Base-by-base conservation (phyloP, 441 rosid species). In the Gossypium trilobum region DNA sequence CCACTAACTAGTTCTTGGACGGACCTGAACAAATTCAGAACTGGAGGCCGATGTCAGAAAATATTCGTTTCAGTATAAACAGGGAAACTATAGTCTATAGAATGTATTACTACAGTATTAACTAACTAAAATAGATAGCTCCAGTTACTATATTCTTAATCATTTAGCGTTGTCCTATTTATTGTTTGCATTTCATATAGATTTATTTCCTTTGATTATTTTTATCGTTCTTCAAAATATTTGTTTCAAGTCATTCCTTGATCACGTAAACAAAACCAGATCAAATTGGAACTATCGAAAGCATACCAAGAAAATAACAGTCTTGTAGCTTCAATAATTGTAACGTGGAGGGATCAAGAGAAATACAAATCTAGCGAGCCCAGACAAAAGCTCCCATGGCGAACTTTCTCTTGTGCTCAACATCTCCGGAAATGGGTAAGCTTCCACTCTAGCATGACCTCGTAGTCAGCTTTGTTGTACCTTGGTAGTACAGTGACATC, bases 401-500 rank as follows among this genome's bases (percentile, higher is more conserved):
- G 57, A 81, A 82, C 39, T 79, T 81, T 44, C 82, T 81, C 85
- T 85, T 82, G 64, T 82, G 74, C 46, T 67, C 52, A 58, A 81
- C 70, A 22, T 83, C 79, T 46, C 86, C 83, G 23, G 68, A 42
- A 63, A 78, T 19, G 20, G 79, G 75, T 39, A 69, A 85, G 56
- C 72, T 80, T 81, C 83, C 88, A 85, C 77, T 82, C 85, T 2
- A 81, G 82, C 88, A 82, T 82, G 48, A 75, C 58, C 75, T 85
- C 86, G 56, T 85, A 82, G 73, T 82, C 85, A 50, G 77, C 73
- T 52, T 75, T 77, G 51, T 75, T 82, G 73, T 77, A 85, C 74
- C 78, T 85, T 42, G 88, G 54, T 85, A 85, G 83, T 85, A 85
- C 76, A 82, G 76, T 29, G 88, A 86, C 69, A 85, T 78, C 82